A percentile compares a stretch with the other conserved stretches of the same genome.
Evolutionary conservation across 2,329 filamentous ascomycete genomes (phyloP).

Genomic region (Emericellopsis atlantica): DNA sequence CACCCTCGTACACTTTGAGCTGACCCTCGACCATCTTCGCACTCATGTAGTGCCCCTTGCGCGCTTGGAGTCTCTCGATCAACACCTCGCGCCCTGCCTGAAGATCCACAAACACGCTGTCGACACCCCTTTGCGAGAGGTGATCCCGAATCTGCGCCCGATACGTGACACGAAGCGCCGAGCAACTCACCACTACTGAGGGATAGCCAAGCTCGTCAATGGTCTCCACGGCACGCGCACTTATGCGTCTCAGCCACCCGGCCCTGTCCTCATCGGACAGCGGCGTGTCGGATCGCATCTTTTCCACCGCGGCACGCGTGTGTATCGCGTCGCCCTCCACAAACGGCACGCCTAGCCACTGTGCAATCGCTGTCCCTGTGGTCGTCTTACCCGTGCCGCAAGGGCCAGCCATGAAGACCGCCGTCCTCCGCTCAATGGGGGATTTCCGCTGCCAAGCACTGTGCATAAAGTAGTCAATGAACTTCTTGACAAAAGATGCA

Average conservation of each 20-base stretch:
- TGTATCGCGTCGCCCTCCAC: constrained; percentile 28
- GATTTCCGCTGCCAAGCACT: constrained; percentile 28
- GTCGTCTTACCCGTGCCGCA: constrained; percentile 28
- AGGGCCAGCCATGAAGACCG: constrained; percentile 22
- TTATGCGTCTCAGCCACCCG: constrained; percentile 16
- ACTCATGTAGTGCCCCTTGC: constrained; percentile 22
- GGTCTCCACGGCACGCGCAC: constrained; percentile 9
- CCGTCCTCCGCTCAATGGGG: constrained; percentile 8
- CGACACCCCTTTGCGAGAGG: constrained; percentile 7
- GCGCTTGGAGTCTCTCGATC: constrained; percentile 10
- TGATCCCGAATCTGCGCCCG: constrained; percentile 15
- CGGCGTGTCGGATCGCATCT: constrained; percentile 15
- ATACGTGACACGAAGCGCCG: constrained; percentile 19
- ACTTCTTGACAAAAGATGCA: constrained; percentile 21
- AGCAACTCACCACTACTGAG: constrained; percentile 23
- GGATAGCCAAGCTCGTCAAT: constrained; percentile 12
- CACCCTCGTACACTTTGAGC: constrained; percentile 14
- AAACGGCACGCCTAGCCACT: constrained; percentile 15
- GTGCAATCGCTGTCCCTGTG: constrained; percentile 15
- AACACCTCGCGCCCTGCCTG: constrained; percentile 17
- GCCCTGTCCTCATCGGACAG: constrained; percentile 18
- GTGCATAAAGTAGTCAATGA: constrained; percentile 17
- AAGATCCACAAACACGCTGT: constrained; percentile 21
- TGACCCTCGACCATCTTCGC: constrained; percentile 20
- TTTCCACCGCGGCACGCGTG: constrained; percentile 14